A percentile compares a stretch with the other conserved stretches of the same genome.
Conservation (phyloP, 495 filamentous ascomycete species). For the Xylaria grammica region DNA sequence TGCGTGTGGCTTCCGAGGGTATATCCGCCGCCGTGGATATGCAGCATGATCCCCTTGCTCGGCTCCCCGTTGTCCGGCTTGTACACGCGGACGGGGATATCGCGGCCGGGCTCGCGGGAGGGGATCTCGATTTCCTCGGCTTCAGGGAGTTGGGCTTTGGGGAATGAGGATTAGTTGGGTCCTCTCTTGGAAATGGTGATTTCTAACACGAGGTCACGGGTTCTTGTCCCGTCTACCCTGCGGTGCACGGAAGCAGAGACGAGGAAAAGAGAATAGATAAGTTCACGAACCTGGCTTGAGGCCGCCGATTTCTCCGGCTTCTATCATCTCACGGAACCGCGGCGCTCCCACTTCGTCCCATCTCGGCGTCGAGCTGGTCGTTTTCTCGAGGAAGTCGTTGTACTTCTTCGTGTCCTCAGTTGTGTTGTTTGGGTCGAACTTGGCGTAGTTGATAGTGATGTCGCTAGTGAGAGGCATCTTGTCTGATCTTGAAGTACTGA, state of each 20-base stretch:
- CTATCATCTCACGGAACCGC: conserved; percentile 13
- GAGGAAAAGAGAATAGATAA: neutral
- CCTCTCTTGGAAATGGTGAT: neutral
- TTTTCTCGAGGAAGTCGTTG: conserved; percentile 6
- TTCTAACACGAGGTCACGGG: no score
- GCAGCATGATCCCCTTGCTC: conserved; percentile 51
- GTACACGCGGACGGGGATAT: conserved; percentile 56
- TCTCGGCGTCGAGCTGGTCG: neutral
- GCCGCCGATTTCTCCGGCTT: neutral
- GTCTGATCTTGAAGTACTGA: neutral
- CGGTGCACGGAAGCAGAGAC: neutral
- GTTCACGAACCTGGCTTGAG: conserved; percentile 8
- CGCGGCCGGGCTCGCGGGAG: conserved; percentile 52
- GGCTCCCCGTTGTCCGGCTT: conserved; percentile 24
- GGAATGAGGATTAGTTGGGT: neutral
- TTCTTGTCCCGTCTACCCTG: no score
- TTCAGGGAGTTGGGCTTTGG: neutral
- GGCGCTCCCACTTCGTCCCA: conserved; percentile 8
- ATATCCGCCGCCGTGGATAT: conserved; percentile 63
- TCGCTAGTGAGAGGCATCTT: conserved; percentile 17
- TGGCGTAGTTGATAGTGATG: neutral
- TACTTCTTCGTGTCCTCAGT: conserved; percentile 5
- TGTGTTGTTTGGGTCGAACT: conserved; percentile 4
- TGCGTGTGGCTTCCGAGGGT: conserved; percentile 40
- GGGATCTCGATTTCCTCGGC: conserved; percentile 49